Evolutionary conservation across 2,329 filamentous ascomycete species (phyloP), one percentile per base, ranked within the genome.

Genomic region (Ceratocystiopsis sp.): DNA sequence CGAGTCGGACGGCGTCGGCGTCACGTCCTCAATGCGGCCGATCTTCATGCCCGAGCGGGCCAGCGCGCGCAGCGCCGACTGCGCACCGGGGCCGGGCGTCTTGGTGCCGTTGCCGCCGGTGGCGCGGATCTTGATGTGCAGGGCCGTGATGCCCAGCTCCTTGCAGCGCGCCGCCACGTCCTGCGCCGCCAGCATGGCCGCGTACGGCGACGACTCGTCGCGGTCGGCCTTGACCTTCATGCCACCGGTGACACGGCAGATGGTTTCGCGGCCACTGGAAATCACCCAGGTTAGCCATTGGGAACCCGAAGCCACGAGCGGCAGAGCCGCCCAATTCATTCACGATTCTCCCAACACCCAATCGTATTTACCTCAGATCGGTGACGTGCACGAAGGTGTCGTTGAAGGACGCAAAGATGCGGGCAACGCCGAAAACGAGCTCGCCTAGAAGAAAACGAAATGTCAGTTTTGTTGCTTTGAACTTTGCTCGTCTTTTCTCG

Each of bases 161-260:
- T 77, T 76, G 72, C 73, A 77, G 69, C 91, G 85, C 65, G 76
- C 72, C 61, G 91, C 91, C 64, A 93, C 86, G 67, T 94, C 87
- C 78, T 98, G 91, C 55, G 91, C 91, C 71, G 91, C 91, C 84
- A 98, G 87, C 91, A 98, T 98, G 71, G 91, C 91, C 61, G 91
- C 91, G 78, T 98, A 98, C 60, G 91, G 91, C 57, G 91, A 96
- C 61, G 89, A 96, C 77, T 98, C 91, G 73, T 98, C 91, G 78
- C 91, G 89, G 65, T 98, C 87, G 69, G 87, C 87, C 83, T 98
- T 98, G 79, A 98, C 91, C 79, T 98, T 98, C 91, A 98, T 98
- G 65, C 93, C 93, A 74, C 93, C 91, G 61, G 93, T 98, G 58
- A 98, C 89, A 84, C 91, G 87, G 79, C 79, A 84, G 75, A 98